A percentile compares a stretch with the other conserved stretches of the same genome.
phyloP scores from a whole-genome alignment of 805 yeast genomes.

The Komagataella populi region DNA sequence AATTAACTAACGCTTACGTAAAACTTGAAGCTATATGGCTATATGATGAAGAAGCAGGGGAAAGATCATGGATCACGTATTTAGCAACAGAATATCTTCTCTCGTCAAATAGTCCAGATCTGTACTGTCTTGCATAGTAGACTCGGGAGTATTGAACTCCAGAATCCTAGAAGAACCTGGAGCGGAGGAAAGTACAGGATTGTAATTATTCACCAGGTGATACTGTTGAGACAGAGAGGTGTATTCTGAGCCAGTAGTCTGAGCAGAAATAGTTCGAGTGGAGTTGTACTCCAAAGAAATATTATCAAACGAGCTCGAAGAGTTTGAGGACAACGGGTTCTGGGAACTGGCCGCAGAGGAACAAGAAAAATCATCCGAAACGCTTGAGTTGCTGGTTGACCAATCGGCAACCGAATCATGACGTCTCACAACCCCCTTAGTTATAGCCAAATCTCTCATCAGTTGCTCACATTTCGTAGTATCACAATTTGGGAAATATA shows the following conservation, averaged over 20 bases:
- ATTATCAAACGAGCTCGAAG: background rate
- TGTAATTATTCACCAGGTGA: background rate
- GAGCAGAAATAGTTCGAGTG: background rate
- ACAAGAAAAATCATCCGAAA: background rate
- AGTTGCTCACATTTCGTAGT: constrained; percentile 38
- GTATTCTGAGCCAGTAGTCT: background rate
- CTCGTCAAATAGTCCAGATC: background rate
- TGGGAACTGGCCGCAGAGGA: background rate
- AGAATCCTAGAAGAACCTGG: background rate
- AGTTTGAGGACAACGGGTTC: background rate
- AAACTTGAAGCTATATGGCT: background rate
- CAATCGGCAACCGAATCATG: constrained; percentile 3
- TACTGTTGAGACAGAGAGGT: background rate
- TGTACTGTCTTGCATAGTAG: background rate
- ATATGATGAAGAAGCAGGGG: background rate
- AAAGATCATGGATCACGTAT: too few relatives aligned
- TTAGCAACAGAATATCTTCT: background rate
- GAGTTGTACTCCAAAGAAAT: background rate
- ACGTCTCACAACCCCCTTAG: constrained; percentile 34
- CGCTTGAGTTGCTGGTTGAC: background rate
- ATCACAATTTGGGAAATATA: constrained; percentile 66
- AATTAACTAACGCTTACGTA: background rate
- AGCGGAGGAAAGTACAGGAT: background rate
- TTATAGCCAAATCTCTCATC: constrained; percentile 44
- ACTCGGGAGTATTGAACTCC: background rate